Base-by-base conservation (phyloP, 2,329 filamentous ascomycete species). In the Cladosporium sp. region DNA sequence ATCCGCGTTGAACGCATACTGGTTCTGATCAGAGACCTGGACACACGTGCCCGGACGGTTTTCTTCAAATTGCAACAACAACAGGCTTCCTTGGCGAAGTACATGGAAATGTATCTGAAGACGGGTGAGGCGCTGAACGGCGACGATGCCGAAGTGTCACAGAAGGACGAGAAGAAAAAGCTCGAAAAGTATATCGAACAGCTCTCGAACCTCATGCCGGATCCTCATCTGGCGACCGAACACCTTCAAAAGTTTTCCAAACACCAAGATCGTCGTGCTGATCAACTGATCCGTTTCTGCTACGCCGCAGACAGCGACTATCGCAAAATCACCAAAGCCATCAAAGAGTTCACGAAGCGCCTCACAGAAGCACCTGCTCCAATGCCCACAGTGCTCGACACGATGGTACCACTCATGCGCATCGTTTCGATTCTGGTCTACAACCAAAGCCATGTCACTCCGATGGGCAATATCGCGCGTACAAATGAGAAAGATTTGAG, bases 211-310 rank as follows among this genome's bases (percentile, higher is more conserved):
- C 85, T 85, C 50, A 82, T 95, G 47, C 88, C 91, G 0, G 92
- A 99, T 59, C 72, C 83, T 0, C 67, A 80, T 47, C 83, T 86
- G 58, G 85, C 88, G 15, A 81, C 80, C 29, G 80, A 83, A 13
- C 90, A 97, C 68, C 73, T 99, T 11, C 85, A 88, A 72, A 95
- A 88, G 61, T 97, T 96, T 65, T 90, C 89, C 32, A 96, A 92
- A 68, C 78, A 85, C 59, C 89, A 97, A 62, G 91, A 99, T 65
- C 85, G 92, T 45, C 85, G 93, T 50, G 87, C 82, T 61, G 97
- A 96, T 68, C 87, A 95, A 62, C 81, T 99, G 18, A 83, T 96
- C 58, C 85, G 87, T 51, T 96, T 91, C 66, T 84, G 89, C 47
- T 89, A 91, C 66, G 85, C 84, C 24, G 83, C 88, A 3, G 86